These are phyloP conservation scores for Esteya vermicola DNA, from an alignment of 2,329 filamentous ascomycete species.

Conservation along the genomic window DNA sequence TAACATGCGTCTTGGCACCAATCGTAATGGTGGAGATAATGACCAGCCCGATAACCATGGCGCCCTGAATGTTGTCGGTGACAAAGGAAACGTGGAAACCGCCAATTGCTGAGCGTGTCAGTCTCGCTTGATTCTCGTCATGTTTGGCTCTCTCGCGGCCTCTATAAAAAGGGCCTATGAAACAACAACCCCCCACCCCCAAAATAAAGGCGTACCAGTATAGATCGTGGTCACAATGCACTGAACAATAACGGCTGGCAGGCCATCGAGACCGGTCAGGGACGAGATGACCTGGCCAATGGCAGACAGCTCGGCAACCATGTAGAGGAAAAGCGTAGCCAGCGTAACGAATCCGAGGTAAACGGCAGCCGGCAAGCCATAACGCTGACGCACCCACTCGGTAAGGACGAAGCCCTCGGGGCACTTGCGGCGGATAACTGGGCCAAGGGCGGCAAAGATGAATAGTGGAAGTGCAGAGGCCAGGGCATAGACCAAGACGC, in stretches of 20 bases:
- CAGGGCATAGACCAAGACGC: conserved; percentile 62
- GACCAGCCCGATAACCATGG: conserved; percentile 62
- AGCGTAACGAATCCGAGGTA: conserved; percentile 68
- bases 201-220: conserved; percentile 57
- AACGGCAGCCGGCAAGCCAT: conserved; percentile 52
- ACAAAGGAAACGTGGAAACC: conserved; percentile 76
- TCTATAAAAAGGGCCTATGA: too few species aligned
- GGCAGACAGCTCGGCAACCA: conserved; percentile 72
- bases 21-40: conserved; percentile 66
- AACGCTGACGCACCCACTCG: conserved; percentile 70
- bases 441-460: conserved; percentile 59
- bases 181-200: too few species aligned
- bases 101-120: conserved; percentile 43
- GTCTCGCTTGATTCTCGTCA: neutral
- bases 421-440: conserved; percentile 65
- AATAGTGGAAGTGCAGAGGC: conserved; percentile 59
- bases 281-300: conserved; percentile 65
- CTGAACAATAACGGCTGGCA: conserved; percentile 66
- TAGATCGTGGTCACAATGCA: conserved; percentile 70
- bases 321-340: conserved; percentile 73
- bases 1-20: conserved; percentile 59
- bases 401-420: conserved; percentile 76
- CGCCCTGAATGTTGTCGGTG: conserved; percentile 70
- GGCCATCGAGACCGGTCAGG: conserved; percentile 58
- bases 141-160: neutral